Evolutionary conservation across 495 filamentous ascomycete species (phyloP).

Genomic region (Mycothermus thermophilus): DNA sequence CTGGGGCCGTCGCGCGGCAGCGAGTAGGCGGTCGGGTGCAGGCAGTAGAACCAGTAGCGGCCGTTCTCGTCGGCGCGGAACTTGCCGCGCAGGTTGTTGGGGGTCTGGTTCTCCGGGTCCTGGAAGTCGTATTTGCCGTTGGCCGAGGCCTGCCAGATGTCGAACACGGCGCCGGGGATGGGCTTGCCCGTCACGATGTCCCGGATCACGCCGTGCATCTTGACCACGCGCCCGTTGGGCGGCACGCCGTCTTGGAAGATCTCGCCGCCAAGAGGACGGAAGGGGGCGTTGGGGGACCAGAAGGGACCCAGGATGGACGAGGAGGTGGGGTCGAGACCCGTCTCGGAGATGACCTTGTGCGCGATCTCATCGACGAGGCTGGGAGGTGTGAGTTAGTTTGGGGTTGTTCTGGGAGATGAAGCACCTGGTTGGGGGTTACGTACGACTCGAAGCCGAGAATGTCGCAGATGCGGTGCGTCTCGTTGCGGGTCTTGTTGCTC

Average conservation of each 20-base stretch:
- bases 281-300: constrained; percentile 73
- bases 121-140: constrained; percentile 89
- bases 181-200: constrained; percentile 61
- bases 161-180: constrained; percentile 57
- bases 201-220: constrained; percentile 62
- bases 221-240: constrained; percentile 45
- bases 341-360: constrained; percentile 62
- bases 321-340: constrained; percentile 57
- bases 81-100: constrained; percentile 76
- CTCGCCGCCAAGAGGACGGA: constrained; percentile 53
- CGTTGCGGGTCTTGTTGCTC: constrained; percentile 50
- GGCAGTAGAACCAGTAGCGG: constrained; percentile 68
- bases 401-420: not conserved
- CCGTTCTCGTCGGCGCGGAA: constrained; percentile 65
- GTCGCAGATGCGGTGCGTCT: constrained; percentile 65
- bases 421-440: constrained; percentile 15
- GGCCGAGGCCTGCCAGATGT: constrained; percentile 75
- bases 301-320: constrained; percentile 77
- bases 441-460: constrained; percentile 72
- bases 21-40: constrained; percentile 68
- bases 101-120: constrained; percentile 58
- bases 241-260: constrained; percentile 56
- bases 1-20: constrained; percentile 63
- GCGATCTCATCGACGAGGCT: constrained; percentile 76
- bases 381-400: not conserved